Evolutionary conservation across 495 filamentous ascomycete genomes (phyloP), one percentile per base, ranked within the genome.

Genomic region (Bryoglossum gracile): DNA sequence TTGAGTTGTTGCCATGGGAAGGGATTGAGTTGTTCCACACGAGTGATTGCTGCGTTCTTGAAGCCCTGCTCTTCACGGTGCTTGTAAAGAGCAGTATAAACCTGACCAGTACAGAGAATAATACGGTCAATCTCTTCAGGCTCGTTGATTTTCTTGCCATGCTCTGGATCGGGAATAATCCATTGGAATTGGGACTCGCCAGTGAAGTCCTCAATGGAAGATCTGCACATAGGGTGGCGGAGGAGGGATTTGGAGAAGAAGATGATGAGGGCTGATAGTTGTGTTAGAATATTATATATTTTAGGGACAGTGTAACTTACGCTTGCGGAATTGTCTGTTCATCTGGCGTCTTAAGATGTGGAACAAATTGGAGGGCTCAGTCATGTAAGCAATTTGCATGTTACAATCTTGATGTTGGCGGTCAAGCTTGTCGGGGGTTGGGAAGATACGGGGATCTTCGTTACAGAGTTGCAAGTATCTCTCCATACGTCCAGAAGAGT

Each of bases 351-450:
- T 83, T 49, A 98, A 77, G 57, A 95, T 82, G 72, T 98, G 92
- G 83, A 98, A 98, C 62, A 91, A 62, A 70, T 98, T 98, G 48
- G 92, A 71, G 28, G 92, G 92, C 17, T 77, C 82, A 19, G 90
- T 98, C 83, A 91, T 87, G 77, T 86, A 94, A 48, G 80, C 87
- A 65, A 98, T 83, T 74, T 98, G 92, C 89, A 98, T 95, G 71
- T 98, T 98, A 76, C 86, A 94, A 70, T 98, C 92, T 71, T 98
- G 92, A 73, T 98, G 92, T 67, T 98, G 92, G 59, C 92, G 89
- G 24, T 95, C 83, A 40, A 97, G 80, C 74, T 92, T 95, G 52
- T 94, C 86, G 18, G 73, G 68, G 2, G 78, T 70, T 38, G 92
- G 92, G 80, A 88, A 97, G 51, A 94, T 73, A 46, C 94, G 86